These are phyloP conservation scores for Alternaria sp. DNA, from an alignment of 2,329 filamentous ascomycete genomes.

Conservation along the genomic window DNA sequence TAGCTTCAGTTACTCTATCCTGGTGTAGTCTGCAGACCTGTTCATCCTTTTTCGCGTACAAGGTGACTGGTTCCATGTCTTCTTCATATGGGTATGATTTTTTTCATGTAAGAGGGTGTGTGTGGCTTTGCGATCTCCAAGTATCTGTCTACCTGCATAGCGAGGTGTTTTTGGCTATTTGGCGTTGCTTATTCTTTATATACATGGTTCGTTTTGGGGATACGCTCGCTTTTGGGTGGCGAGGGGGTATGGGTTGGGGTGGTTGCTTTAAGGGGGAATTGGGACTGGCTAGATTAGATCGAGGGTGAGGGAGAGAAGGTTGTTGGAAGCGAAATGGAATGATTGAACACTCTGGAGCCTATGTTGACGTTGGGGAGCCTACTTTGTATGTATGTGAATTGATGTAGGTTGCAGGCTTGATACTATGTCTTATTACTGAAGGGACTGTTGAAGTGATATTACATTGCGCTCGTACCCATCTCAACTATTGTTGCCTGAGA, in stretches of 20 bases:
- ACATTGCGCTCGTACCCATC: too few species aligned
- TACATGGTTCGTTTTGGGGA: not conserved
- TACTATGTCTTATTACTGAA: not conserved
- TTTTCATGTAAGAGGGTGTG: conserved; percentile 6
- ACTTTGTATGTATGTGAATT: accelerated
- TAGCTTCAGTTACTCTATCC: not conserved
- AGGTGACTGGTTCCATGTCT: not conserved
- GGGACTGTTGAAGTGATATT: not conserved
- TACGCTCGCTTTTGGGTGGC: not conserved
- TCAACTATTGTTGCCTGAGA: too few species aligned
- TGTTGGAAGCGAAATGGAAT: too few species aligned
- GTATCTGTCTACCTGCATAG: conserved; percentile 37
- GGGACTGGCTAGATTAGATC: not conserved
- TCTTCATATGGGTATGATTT: not conserved
- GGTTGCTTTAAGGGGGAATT: not conserved
- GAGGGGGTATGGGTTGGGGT: not conserved
- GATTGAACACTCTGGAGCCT: not conserved
- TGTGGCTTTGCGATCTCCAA: not conserved
- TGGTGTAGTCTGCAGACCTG: not conserved
- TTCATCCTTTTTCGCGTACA: not conserved
- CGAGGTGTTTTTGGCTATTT: conserved; percentile 42
- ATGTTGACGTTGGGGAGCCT: not conserved
- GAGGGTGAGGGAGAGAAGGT: too few species aligned
- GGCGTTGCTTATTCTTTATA: conserved; percentile 25
- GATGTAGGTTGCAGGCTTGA: not conserved